A percentile compares a stretch with the other conserved stretches of the same genome.
phyloP scores from a whole-genome alignment of 2,329 filamentous ascomycete genomes.

The Xylariaceae sp. region DNA sequence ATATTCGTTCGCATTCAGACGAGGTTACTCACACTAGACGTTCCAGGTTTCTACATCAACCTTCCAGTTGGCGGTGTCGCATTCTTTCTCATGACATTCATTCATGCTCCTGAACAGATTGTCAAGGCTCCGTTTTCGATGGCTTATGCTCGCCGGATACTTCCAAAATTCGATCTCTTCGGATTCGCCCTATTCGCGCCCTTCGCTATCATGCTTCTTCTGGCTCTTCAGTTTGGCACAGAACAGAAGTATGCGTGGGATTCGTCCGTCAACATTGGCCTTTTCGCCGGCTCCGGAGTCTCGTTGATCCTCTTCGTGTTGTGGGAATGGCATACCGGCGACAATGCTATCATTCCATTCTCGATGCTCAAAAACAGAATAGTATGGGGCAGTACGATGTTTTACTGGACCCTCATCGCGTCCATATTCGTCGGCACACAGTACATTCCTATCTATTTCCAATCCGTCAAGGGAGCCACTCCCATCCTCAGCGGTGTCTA shows the following conservation, averaged over 20 bases:
- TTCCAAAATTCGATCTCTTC: conserved; percentile 39
- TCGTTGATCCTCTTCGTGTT: conserved; percentile 34
- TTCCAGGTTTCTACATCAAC: conserved; percentile 41
- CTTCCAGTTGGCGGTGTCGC: conserved; percentile 40
- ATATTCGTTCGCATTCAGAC: background rate
- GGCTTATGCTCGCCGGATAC: conserved; percentile 24
- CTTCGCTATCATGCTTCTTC: conserved; percentile 40
- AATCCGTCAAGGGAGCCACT: conserved; percentile 29
- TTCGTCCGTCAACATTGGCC: conserved; percentile 37
- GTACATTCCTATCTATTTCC: conserved; percentile 33
- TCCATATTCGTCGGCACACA: conserved; percentile 39
- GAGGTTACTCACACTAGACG: background rate
- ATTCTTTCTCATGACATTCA: conserved; percentile 31
- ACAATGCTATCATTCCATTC: conserved; percentile 49
- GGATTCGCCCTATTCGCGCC: conserved; percentile 45
- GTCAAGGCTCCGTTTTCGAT: conserved; percentile 28
- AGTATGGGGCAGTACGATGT: conserved; percentile 42
- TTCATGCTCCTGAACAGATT: conserved; percentile 38
- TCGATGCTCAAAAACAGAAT: conserved; percentile 42
- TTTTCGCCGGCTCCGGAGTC: conserved; percentile 38
- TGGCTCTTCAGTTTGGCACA: conserved; percentile 47
- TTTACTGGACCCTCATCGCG: conserved; percentile 42
- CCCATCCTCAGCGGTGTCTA: conserved; percentile 33
- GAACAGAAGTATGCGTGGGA: conserved; percentile 37
- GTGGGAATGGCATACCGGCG: conserved; percentile 44